Percentiles rank a stretch among this genome's conserved stretches.
These are phyloP conservation scores for Haemoproteus tartakovskyi DNA, from an alignment of 169 alveolate species.

Conservation along the genomic window DNA sequence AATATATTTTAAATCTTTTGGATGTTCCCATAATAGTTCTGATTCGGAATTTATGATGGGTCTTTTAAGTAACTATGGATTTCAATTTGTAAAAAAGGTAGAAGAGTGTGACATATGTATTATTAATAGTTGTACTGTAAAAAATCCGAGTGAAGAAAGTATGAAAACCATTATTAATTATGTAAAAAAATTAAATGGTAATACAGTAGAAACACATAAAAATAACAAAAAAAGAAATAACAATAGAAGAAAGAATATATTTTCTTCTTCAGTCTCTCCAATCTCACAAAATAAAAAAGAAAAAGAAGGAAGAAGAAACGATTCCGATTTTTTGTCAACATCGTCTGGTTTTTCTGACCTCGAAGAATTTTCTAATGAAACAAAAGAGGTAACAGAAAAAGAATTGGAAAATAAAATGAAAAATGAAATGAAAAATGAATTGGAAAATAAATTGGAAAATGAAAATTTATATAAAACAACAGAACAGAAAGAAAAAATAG, in stretches of 20 bases:
- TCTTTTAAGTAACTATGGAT: constrained; percentile 89
- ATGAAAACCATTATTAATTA: constrained; percentile 75
- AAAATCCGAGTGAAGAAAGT: constrained; percentile 97
- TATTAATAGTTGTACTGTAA: constrained; percentile 97
- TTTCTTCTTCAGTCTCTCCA: too few relatives aligned
- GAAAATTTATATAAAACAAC: too few relatives aligned
- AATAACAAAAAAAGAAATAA: background rate
- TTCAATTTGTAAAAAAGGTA: constrained; percentile 85
- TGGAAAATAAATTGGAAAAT: too few relatives aligned
- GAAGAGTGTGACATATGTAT: constrained; percentile 91
- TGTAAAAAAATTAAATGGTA: constrained; percentile 55
- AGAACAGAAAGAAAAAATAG: background rate
- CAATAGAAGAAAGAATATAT: background rate
- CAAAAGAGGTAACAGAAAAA: too few relatives aligned
- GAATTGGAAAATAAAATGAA: background rate
- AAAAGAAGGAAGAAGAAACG: background rate
- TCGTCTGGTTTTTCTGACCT: constrained; percentile 50
- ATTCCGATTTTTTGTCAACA: constrained; percentile 29
- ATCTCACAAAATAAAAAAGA: background rate
- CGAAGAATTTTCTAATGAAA: too few relatives aligned
- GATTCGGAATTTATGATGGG: constrained; percentile 96
- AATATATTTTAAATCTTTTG: constrained; percentile 93
- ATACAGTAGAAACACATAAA: background rate
- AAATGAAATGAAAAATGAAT: background rate
- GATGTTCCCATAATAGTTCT: constrained; percentile 97